A percentile compares a stretch with the other conserved stretches of the same genome.
Conservation (phyloP, 2,329 filamentous ascomycete genomes). For the Neonectria punicea region DNA sequence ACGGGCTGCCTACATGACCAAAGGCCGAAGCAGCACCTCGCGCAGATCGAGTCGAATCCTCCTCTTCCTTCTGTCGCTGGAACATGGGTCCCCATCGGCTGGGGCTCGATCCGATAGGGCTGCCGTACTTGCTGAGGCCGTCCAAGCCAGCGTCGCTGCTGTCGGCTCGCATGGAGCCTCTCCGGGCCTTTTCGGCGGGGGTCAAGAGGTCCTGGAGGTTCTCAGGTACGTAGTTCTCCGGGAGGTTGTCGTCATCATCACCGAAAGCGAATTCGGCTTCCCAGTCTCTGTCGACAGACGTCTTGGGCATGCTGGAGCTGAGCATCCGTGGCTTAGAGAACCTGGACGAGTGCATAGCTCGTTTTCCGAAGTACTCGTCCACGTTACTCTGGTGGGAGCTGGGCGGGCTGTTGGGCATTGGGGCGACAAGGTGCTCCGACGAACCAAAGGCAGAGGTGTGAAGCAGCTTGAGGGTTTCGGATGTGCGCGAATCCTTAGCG, state of each 20-base stretch:
- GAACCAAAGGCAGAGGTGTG: slow-evolving; percentile 76
- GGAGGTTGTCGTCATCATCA: slow-evolving; percentile 74
- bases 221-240: slow-evolving; percentile 75
- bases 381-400: slow-evolving; percentile 62
- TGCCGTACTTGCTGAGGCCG: slow-evolving; percentile 68
- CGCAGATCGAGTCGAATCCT: slow-evolving; percentile 55
- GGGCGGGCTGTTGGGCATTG: slow-evolving; percentile 58
- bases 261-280: slow-evolving; percentile 76
- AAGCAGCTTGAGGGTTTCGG: slow-evolving; percentile 71
- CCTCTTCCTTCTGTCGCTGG: slow-evolving; percentile 69
- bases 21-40: slow-evolving; percentile 63
- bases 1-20: slow-evolving; percentile 73
- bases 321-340: slow-evolving; percentile 74
- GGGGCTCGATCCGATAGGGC: slow-evolving; percentile 67
- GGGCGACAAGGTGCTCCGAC: slow-evolving; percentile 69
- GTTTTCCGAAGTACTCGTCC: slow-evolving; percentile 75
- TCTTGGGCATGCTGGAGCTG: slow-evolving; percentile 75
- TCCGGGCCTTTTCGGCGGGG: slow-evolving; percentile 72
- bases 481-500: slow-evolving; percentile 69
- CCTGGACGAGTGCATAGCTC: slow-evolving; percentile 76
- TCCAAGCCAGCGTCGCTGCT: slow-evolving; percentile 60
- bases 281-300: slow-evolving; percentile 72
- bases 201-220: slow-evolving; percentile 74
- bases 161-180: slow-evolving; percentile 69
- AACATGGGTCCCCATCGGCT: slow-evolving; percentile 71